Base-by-base conservation (phyloP, 305 asterid species). In the Plantago rigida region DNA sequence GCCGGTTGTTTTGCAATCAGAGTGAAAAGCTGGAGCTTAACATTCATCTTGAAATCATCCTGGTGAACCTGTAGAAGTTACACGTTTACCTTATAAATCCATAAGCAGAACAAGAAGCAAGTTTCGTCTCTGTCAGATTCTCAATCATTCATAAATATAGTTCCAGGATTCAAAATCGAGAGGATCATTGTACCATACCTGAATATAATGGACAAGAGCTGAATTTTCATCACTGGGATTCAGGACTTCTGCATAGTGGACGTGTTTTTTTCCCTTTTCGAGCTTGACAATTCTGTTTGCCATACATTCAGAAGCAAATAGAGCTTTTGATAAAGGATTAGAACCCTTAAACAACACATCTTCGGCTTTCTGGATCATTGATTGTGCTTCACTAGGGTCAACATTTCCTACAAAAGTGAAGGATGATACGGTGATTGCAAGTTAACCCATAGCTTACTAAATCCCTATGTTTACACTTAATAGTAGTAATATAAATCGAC, bases 161-260 rank as follows among this genome's bases (percentile, higher is more conserved):
- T 31, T 31, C 39, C 39, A 31, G 39, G 39, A 52, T 53, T 55
- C 28, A 46, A 58, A 22, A 53, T 22, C 39, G 54, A 49, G 31
- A 58, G 6, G 24, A 29, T 51, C 19, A 26, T 12, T 22, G 17
- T n/a, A 15, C 56, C 55, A 13, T 75, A 92, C 99, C 94, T 93
- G 99, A 76, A 89, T 83, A 82, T 89, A 93, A 77, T 89, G 96
- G 58, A 89, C 64, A 56, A 93, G 94, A 65, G 96, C 84, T 64
- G 97, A 93, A 73, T 88, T 93, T 68, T 87, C 97, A 53, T 93
- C 97, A 71, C 81, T 87, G 50, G 95, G 89, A 87, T 93, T 93
- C 52, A 85, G 82, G 75, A 94, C 99, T 68, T 83, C 81, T 2
- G 77, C 72, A 69, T 80, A 67, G 70, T 83, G 83, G 71, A 79